Evolutionary conservation across 345 rosid genomes (phyloP).

Genomic region (Salix brachista): DNA sequence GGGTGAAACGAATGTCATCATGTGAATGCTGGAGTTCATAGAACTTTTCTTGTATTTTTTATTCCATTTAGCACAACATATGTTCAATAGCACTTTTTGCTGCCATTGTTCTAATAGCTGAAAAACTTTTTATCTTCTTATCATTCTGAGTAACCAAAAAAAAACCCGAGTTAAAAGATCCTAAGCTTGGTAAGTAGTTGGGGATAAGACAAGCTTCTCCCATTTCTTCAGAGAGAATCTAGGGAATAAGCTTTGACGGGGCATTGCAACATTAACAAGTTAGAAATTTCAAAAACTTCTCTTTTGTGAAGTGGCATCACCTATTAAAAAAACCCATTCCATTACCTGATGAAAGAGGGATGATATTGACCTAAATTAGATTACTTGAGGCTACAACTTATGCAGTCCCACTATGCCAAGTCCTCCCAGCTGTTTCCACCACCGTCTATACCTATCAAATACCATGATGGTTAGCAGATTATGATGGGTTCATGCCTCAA

Average conservation of each 20-base stretch:
- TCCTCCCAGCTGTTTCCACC: background rate
- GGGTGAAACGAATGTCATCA: background rate
- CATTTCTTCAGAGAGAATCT: background rate
- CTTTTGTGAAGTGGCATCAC: background rate
- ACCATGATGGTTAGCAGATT: background rate
- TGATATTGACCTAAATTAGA: background rate
- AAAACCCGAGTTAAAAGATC: background rate
- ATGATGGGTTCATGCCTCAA: background rate
- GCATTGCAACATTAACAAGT: background rate
- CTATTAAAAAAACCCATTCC: background rate
- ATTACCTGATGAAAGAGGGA: background rate
- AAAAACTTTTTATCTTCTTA: background rate
- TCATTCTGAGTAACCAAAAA: background rate
- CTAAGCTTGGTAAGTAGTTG: background rate
- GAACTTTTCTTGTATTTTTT: conserved; percentile 13
- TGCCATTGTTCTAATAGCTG: background rate
- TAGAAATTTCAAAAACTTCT: background rate
- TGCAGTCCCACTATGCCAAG: background rate
- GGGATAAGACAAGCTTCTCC: background rate
- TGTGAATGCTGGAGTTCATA: background rate
- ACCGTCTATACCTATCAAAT: background rate
- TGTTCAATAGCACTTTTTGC: conserved; percentile 7
- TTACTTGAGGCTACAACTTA: background rate
- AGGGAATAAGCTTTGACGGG: background rate
- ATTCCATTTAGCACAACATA: conserved; percentile 5